Percentiles rank a stretch among this genome's conserved stretches.
Evolutionary conservation across 352 stramenopile species (phyloP).

Genomic region (Pythium rishiriense): DNA sequence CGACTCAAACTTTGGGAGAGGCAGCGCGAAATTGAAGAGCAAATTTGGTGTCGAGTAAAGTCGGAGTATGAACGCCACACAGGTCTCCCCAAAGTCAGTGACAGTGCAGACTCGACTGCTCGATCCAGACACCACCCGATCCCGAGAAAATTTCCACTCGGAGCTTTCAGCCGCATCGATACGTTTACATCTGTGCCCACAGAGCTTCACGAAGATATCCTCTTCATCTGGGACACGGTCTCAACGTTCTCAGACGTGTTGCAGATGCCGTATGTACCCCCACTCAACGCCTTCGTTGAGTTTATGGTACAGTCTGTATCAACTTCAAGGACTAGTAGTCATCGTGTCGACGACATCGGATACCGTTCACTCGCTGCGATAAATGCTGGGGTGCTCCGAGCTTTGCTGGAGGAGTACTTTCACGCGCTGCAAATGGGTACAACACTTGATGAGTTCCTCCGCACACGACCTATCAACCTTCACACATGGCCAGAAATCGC

Average conservation of each 20-base stretch:
- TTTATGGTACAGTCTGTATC: slow-evolving; percentile 41
- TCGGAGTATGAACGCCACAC: slow-evolving; percentile 28
- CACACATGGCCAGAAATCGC: slow-evolving; percentile 84
- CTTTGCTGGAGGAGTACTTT: slow-evolving; percentile 64
- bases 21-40: slow-evolving; percentile 44
- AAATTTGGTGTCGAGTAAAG: slow-evolving; percentile 63
- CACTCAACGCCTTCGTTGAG: slow-evolving; percentile 51
- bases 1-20: slow-evolving; percentile 60
- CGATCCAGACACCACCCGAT: not conserved
- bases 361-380: slow-evolving; percentile 59
- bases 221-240: slow-evolving; percentile 80
- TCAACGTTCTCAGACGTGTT: slow-evolving; percentile 74
- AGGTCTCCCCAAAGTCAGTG: not conserved
- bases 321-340: slow-evolving; percentile 20
- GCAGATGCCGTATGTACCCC: slow-evolving; percentile 46
- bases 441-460: slow-evolving; percentile 68
- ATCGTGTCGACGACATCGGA: slow-evolving; percentile 37
- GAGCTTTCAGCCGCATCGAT: slow-evolving; percentile 32
- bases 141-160: slow-evolving; percentile 27
- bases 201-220: slow-evolving; percentile 51
- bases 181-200: slow-evolving; percentile 44
- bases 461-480: slow-evolving; percentile 69
- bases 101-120: not conserved
- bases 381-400: slow-evolving; percentile 53
- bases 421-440: slow-evolving; percentile 69